Conservation (phyloP, 2,329 filamentous ascomycete species). For the Metarhizium humberi region DNA sequence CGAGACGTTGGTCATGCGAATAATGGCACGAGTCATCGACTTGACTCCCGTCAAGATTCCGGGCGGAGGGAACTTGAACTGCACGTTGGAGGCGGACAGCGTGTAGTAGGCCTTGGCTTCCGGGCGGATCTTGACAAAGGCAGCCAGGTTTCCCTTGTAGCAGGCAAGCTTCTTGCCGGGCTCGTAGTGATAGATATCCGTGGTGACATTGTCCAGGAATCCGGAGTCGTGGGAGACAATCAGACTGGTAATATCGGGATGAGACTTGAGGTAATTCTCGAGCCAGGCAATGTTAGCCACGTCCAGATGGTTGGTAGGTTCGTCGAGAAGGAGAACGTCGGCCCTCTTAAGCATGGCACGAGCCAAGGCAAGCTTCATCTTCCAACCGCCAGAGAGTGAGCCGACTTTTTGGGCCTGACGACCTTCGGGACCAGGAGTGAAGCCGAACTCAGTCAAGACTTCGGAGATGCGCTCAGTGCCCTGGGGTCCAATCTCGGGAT, state of each 20-base stretch:
- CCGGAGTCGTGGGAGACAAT: slow-evolving; percentile 98
- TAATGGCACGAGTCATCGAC: slow-evolving; percentile 85
- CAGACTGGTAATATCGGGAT: slow-evolving; percentile 91
- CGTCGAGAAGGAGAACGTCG: slow-evolving; percentile 93
- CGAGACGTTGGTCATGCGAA: slow-evolving; percentile 85
- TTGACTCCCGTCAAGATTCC: slow-evolving; percentile 94
- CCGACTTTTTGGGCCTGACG: slow-evolving; percentile 85
- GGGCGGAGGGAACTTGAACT: slow-evolving; percentile 97
- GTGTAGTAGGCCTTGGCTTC: slow-evolving; percentile 99
- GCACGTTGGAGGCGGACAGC: slow-evolving; percentile 73
- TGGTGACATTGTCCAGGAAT: slow-evolving; percentile 95
- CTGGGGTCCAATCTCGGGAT: slow-evolving; percentile 73
- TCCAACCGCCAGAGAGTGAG: slow-evolving; percentile 95
- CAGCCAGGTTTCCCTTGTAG: slow-evolving; percentile 74
- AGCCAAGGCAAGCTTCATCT: slow-evolving; percentile 97
- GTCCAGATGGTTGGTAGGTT: slow-evolving; percentile 98
- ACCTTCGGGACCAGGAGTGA: slow-evolving; percentile 81
- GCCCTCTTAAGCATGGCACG: slow-evolving; percentile 94
- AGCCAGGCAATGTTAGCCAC: slow-evolving; percentile 95
- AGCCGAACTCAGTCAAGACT: slow-evolving; percentile 86
- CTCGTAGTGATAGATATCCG: slow-evolving; percentile 98
- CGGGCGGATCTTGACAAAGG: slow-evolving; percentile 80
- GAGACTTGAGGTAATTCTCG: slow-evolving; percentile 88
- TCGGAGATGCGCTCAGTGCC: slow-evolving; percentile 72
- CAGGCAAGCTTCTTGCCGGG: slow-evolving; percentile 83